Conservation (phyloP, 2,329 filamentous ascomycete species). For the Oidium heveae region DNA sequence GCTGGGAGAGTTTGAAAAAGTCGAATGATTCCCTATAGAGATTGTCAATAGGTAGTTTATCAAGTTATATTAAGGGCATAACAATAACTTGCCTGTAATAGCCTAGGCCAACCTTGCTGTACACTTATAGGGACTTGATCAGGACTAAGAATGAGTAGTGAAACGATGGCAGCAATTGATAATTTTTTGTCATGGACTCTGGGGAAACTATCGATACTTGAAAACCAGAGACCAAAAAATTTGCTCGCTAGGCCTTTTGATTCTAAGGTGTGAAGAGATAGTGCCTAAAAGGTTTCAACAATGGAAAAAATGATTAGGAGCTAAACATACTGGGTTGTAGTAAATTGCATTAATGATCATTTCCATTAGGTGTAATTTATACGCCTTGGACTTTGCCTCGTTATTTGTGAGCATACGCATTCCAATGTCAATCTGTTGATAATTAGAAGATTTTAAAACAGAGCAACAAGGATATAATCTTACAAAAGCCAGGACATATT, state of each 20-base stretch:
- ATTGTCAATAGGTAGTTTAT: not conserved
- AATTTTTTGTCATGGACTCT: conserved; percentile 97
- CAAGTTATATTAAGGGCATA: not conserved
- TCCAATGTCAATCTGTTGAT: conserved; percentile 39
- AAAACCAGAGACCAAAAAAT: conserved; percentile 97
- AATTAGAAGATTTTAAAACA: conserved; percentile 3
- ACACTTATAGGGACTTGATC: conserved; percentile 79
- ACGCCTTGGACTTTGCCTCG: conserved; percentile 72
- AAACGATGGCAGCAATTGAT: conserved; percentile 78
- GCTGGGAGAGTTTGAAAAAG: conserved; percentile 78
- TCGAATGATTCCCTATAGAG: conserved; percentile 43
- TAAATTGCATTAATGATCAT: conserved; percentile 97
- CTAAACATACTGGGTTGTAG: conserved; percentile 49
- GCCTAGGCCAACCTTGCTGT: conserved; percentile 78
- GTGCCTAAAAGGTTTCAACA: conserved; percentile 15
- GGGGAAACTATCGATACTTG: conserved; percentile 77
- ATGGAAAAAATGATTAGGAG: not conserved
- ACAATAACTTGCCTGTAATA: conserved; percentile 30
- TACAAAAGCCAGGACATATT: conserved; percentile 60
- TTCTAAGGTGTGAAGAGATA: conserved; percentile 74
- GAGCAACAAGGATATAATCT: conserved; percentile 1
- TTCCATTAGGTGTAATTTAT: conserved; percentile 91
- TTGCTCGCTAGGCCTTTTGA: conserved; percentile 87
- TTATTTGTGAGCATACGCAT: conserved; percentile 57
- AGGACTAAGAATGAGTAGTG: conserved; percentile 53